These are phyloP conservation scores for Helichrysum umbraculigerum DNA, from an alignment of 129 eudicot species.

Conservation along the genomic window DNA sequence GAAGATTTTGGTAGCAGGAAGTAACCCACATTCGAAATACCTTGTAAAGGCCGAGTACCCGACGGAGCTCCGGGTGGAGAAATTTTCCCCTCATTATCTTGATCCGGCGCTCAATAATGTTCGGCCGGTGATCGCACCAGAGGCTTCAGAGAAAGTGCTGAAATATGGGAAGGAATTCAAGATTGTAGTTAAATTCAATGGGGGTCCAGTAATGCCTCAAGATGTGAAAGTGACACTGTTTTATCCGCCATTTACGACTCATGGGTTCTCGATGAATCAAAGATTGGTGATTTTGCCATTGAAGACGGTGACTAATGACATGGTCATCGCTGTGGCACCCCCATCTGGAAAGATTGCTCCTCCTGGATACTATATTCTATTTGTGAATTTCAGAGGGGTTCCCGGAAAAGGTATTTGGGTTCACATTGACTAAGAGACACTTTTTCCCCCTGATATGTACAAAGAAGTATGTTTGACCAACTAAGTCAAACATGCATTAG, in stretches of 20 bases:
- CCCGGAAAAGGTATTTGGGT: constrained; percentile 78
- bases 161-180: constrained; percentile 41
- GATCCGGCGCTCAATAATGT: constrained; percentile 34
- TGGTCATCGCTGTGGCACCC: constrained; percentile 30
- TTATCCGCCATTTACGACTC: constrained; percentile 79
- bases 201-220: neutral
- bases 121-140: constrained; percentile 40
- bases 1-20: constrained; percentile 66
- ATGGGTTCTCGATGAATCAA: constrained; percentile 71
- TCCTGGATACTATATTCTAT: constrained; percentile 71
- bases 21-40: constrained; percentile 61
- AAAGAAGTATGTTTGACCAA: constrained; percentile 6
- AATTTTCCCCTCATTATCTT: constrained; percentile 74
- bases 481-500: constrained; percentile 24
- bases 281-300: constrained; percentile 46
- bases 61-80: constrained; percentile 78
- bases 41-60: constrained; percentile 33
- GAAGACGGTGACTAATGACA: constrained; percentile 12
- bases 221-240: constrained; percentile 61
- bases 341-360: constrained; percentile 40
- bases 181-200: constrained; percentile 10
- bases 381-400: constrained; percentile 55
- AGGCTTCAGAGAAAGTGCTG: constrained; percentile 26
- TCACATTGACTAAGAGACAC: constrained; percentile 34
- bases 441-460: neutral